phyloP scores from a whole-genome alignment of 1,284 basidiomycete genomes.

The Sporisorium scitamineum region DNA sequence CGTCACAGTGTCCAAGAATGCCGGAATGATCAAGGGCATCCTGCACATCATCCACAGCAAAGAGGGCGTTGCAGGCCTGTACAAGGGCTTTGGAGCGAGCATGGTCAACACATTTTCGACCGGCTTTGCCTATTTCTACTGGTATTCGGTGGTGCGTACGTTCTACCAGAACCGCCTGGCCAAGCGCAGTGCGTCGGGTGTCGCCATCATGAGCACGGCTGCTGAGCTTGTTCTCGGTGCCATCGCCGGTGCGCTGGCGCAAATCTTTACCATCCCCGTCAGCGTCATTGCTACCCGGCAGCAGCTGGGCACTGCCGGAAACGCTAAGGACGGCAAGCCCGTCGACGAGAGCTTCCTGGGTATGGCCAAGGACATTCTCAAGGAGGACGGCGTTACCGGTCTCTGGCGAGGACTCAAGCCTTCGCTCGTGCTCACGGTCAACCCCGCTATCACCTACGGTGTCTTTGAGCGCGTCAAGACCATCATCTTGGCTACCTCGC shows the following conservation, averaged over 20 bases:
- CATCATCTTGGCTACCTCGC: constrained; percentile 71
- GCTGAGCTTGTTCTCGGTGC: constrained; percentile 83
- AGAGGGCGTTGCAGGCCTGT: constrained; percentile 76
- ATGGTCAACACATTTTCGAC: constrained; percentile 97
- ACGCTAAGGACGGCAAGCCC: constrained; percentile 68
- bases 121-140: constrained; percentile 99
- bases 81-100: constrained; percentile 94
- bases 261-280: constrained; percentile 98
- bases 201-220: constrained; percentile 57
- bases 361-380: constrained; percentile 86
- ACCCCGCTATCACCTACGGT: constrained; percentile 99
- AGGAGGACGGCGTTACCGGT: constrained; percentile 90
- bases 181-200: constrained; percentile 39
- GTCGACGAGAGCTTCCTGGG: constrained; percentile 74
- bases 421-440: constrained; percentile 87
- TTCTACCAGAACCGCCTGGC: constrained; percentile 73
- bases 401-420: constrained; percentile 95
- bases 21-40: constrained; percentile 63
- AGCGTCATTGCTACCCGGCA: constrained; percentile 97
- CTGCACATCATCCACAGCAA: constrained; percentile 61
- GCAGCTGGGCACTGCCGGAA: constrained; percentile 73
- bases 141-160: constrained; percentile 89
- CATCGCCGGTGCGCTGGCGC: constrained; percentile 90
- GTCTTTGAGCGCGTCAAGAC: constrained; percentile 88
- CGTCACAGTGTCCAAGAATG: constrained; percentile 57